Evolutionary conservation across 73 alveolate species (phyloP), one percentile per base, ranked within the genome.

Genomic region (Tetrahymena malaccensis): DNA sequence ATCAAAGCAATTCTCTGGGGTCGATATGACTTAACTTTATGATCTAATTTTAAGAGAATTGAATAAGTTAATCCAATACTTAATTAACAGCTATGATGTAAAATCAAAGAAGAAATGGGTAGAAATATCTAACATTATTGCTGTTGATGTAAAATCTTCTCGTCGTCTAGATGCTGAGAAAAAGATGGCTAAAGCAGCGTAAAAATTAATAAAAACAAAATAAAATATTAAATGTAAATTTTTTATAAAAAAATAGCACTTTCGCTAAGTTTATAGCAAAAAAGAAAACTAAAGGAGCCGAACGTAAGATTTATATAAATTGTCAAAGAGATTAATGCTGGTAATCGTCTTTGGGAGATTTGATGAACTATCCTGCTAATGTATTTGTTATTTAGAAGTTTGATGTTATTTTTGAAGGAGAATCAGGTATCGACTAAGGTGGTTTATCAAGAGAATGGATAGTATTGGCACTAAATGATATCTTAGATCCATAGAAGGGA

Each of bases 371-470:
- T 70, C 89, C 89, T n/a, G 43, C 89, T 5, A 70, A 70, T 11
- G 37, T 70, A 3, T 70, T 70, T n/a, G 37, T 70, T 12, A 10
- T 70, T 70, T 31, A 70, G 37, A 70, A 70, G 37, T 70, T 70
- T 70, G 89, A 70, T 70, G 89, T 97, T 43, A 37, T 93, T 35
- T 97, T 96, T 94, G 83, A 96, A 70, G 98, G 97, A 22, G 99
- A 98, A 96, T 96, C 98, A 43, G 99, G 99, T 21, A 95, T 97
- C 17, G 99, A 98, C 95, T 98, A 97, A 10, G 99, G 99, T 9
- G 99, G 99, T 44, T 97, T 98, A 19, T 97, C 98, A 55, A 96
- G 99, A 94, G 99, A 98, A 94, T 98, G 99, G 99, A 94, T 98
- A 35, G 96, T 97, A 34, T 96, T 96, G 43, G 96, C 98, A 34